These are phyloP conservation scores for Aspergillus steynii DNA, from an alignment of 495 filamentous ascomycete genomes.

Conservation along the genomic window DNA sequence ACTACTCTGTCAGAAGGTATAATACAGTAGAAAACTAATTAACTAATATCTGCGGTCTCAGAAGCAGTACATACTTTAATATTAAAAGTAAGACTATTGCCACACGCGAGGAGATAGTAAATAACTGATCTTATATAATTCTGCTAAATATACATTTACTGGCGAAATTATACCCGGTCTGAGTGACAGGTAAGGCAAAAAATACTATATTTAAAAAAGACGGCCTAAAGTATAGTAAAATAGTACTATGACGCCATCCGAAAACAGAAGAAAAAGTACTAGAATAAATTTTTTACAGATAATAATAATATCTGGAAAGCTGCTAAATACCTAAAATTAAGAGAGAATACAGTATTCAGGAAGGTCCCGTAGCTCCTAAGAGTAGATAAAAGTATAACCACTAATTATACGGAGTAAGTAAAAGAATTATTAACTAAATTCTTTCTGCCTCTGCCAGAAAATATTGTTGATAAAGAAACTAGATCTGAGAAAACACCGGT, in stretches of 20 bases:
- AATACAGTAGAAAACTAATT: conserved; percentile 23
- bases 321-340: conserved; percentile 20
- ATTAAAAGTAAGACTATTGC: not conserved
- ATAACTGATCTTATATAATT: conserved; percentile 12
- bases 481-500: conserved; percentile 2
- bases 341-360: conserved; percentile 5
- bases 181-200: not conserved
- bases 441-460: conserved; percentile 27
- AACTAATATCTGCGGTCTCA: conserved; percentile 19
- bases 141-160: not conserved
- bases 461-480: conserved; percentile 20
- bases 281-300: conserved; percentile 26
- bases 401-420: conserved; percentile 20
- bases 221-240: conserved; percentile 18
- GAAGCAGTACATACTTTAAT: too few species aligned
- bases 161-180: not conserved
- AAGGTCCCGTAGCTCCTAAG: conserved; percentile 16
- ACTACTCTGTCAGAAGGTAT: conserved; percentile 19
- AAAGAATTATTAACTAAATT: conserved; percentile 26
- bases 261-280: conserved; percentile 29
- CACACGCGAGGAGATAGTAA: conserved; percentile 13
- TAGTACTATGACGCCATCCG: conserved; percentile 26
- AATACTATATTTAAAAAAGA: conserved; percentile 18
- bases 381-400: not conserved
- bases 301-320: conserved; percentile 30